Evolutionary conservation across 768 basidiomycete genomes (phyloP).

Genomic region (Lactarius vividus): DNA sequence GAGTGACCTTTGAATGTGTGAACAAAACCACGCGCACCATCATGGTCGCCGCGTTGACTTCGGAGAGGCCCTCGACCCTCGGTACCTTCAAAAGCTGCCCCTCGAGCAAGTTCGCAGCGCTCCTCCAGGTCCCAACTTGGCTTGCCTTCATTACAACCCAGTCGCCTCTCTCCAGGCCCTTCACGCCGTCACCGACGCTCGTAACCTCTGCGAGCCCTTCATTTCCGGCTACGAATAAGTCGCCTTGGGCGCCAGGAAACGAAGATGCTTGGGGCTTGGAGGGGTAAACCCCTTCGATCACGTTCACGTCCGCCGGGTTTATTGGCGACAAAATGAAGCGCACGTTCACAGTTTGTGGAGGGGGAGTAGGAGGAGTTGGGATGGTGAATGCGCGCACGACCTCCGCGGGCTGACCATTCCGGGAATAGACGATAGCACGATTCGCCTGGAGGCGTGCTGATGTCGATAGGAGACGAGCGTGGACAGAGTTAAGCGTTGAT

Average conservation of each 20-base stretch:
- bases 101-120: conserved; percentile 50
- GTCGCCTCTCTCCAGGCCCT: conserved; percentile 51
- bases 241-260: conserved; percentile 36
- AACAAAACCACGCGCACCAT: conserved; percentile 45
- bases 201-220: conserved; percentile 71
- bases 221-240: conserved; percentile 66
- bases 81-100: conserved; percentile 63
- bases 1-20: neutral
- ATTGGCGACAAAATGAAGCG: conserved; percentile 69
- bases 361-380: conserved; percentile 51
- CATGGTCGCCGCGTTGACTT: conserved; percentile 71
- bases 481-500: neutral
- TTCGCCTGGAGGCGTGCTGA: conserved; percentile 38
- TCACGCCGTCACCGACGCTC: conserved; percentile 55
- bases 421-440: conserved; percentile 64
- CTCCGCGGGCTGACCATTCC: conserved; percentile 58
- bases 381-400: conserved; percentile 56
- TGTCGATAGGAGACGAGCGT: conserved; percentile 30
- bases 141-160: conserved; percentile 71
- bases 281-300: conserved; percentile 82
- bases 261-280: conserved; percentile 47
- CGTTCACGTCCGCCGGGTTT: conserved; percentile 81
- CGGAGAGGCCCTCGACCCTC: conserved; percentile 43
- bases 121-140: conserved; percentile 77
- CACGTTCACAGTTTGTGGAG: conserved; percentile 59